Conservation (phyloP, 164 flowering plant species). For the Vitis rotundifolia region DNA sequence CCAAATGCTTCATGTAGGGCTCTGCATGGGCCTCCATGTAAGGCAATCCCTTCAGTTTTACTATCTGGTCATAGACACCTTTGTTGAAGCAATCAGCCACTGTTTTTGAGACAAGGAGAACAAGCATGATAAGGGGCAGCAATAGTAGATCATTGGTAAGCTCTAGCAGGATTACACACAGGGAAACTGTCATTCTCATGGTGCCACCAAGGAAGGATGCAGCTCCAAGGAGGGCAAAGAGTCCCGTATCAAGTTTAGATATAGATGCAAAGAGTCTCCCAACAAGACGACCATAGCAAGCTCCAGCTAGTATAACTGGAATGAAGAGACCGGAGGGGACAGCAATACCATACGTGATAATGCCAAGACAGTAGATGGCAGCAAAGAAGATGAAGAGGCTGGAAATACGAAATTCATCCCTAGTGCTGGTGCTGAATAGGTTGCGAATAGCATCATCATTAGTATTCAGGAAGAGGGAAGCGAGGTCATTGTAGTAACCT, state of each 20-base stretch:
- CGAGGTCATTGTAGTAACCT: conserved; percentile 37
- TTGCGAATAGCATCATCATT: conserved; percentile 40
- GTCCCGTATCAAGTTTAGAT: conserved; percentile 30
- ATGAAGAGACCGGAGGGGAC: conserved; percentile 43
- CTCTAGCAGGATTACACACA: conserved; percentile 38
- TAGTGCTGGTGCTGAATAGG: conserved; percentile 23
- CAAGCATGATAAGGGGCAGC: conserved; percentile 39
- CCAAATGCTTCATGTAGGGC: conserved; percentile 35
- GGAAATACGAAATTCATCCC: conserved; percentile 20
- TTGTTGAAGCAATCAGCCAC: conserved; percentile 39
- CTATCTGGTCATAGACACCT: conserved; percentile 35
- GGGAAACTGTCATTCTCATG: conserved; percentile 48
- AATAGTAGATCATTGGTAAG: conserved; percentile 34
- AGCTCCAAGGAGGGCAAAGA: conserved; percentile 41
- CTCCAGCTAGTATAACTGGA: conserved; percentile 36
- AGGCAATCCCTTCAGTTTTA: conserved; percentile 36
- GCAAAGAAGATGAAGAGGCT: conserved; percentile 32
- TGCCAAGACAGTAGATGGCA: conserved; percentile 25
- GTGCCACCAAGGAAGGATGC: conserved; percentile 45
- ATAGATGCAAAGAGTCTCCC: conserved; percentile 27
- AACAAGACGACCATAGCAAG: conserved; percentile 36
- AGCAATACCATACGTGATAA: conserved; percentile 40
- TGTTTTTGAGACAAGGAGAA: conserved; percentile 35
- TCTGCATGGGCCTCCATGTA: conserved; percentile 38
- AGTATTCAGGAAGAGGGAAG: conserved; percentile 35